Evolutionary conservation across 768 basidiomycete genomes (phyloP), one percentile per base, ranked within the genome.

Genomic region (Termitomyces sp.): DNA sequence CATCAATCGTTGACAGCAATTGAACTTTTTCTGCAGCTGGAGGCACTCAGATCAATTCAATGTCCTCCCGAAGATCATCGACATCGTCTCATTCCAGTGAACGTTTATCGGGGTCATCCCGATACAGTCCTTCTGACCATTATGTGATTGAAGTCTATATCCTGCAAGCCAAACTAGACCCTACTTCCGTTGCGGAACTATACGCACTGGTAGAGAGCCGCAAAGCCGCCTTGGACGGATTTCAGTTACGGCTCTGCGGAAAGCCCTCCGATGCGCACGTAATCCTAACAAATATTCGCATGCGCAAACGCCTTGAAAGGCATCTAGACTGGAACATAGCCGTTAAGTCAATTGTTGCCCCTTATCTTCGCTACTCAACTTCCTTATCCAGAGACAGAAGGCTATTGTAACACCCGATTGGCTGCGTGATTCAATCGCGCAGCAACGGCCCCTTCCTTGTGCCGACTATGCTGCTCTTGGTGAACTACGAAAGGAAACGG

Each of bases 341-440:
- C 30, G 90, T 91, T 58, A 67, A 68, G 87, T 50, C 22, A 59
- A 48, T 37, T 47, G 11, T 33, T 52, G 8, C 42, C 47, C n/a
- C 6, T 54, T 60, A 18, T 53, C 55, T 27, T 55, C 44, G 15
- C 34, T 53, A 53, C 60, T 57, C 37, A 33, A 44, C 5, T 44
- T 30, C 39, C 39, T 36, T 33, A 52, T n/a, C 64, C 65, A 90
- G 88, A 81, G 78, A 73, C 75, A 76, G 36, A 91, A 88, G 65
- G 75, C 80, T 0, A 79, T 91, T 24, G 88, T 93, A 12, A 85
- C 80, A 2, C 88, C 89, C 0, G 74, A 82, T 34, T 93, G 90
- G 91, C 77, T 93, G 18, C 76, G 70, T 34, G 80, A 87, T 58
- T 88, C 86, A 3, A 71, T 84, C 18, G 66, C 70, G 27, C 70